Percentiles rank a stretch among this genome's conserved stretches.
Evolutionary conservation across 257 asterid species (phyloP).

Genomic region (Nicotiana tomentosiformis): DNA sequence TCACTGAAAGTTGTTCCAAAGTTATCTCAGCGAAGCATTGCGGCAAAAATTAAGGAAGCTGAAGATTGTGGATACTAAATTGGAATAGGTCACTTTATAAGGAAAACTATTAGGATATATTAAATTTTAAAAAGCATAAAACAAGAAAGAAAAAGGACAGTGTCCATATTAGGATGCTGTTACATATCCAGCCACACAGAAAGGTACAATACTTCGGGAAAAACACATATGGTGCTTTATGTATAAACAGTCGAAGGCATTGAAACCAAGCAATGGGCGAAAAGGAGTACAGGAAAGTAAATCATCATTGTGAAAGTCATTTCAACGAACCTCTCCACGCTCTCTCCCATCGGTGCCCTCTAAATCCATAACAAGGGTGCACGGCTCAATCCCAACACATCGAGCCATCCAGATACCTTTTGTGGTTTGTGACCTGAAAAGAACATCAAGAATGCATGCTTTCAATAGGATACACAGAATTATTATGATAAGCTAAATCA

Average conservation of each 20-base stretch:
- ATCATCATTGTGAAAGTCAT: not conserved
- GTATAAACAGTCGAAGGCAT: not conserved
- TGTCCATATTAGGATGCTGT: not conserved
- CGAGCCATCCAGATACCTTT: conserved; percentile 57
- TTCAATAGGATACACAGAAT: not conserved
- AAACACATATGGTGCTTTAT: not conserved
- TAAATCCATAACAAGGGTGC: conserved; percentile 91
- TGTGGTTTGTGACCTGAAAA: conserved; percentile 88
- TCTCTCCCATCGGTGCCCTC: conserved; percentile 99
- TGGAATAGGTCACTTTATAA: not conserved
- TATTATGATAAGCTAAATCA: conserved; percentile 10
- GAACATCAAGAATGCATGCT: not conserved
- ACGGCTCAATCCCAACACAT: conserved; percentile 87
- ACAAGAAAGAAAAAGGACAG: not conserved
- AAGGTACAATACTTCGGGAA: not conserved
- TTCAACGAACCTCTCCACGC: conserved; percentile 78
- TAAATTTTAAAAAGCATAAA: not conserved
- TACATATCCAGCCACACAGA: not conserved
- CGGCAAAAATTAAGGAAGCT: not conserved
- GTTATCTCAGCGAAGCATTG: not conserved
- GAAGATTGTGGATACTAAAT: not conserved
- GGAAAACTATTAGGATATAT: not conserved
- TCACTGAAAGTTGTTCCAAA: not conserved
- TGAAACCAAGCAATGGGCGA: not conserved
- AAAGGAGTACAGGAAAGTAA: not conserved